These are phyloP conservation scores for Bacidia rubella DNA, from an alignment of 495 filamentous ascomycete species.

Conservation along the genomic window DNA sequence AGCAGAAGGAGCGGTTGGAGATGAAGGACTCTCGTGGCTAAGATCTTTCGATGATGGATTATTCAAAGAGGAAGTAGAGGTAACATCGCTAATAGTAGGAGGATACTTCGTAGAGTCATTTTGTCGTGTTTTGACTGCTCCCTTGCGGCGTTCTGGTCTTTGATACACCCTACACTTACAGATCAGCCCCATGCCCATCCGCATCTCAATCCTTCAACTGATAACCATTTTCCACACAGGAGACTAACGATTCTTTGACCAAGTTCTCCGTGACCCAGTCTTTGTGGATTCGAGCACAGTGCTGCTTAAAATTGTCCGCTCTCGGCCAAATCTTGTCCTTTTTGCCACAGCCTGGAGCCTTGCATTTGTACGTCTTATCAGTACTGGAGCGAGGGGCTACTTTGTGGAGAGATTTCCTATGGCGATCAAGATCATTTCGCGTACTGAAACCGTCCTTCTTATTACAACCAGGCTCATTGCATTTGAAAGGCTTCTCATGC, in stretches of 20 bases:
- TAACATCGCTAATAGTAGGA: background rate
- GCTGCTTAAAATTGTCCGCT: slow-evolving; percentile 81
- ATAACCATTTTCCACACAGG: background rate
- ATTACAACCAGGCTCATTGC: slow-evolving; percentile 44
- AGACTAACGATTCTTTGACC: slow-evolving; percentile 6
- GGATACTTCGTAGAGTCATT: background rate
- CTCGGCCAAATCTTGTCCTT: slow-evolving; percentile 74
- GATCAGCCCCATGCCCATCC: background rate
- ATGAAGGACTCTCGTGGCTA: background rate
- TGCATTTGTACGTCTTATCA: slow-evolving; percentile 54
- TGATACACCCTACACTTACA: slow-evolving; percentile 3
- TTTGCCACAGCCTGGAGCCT: slow-evolving; percentile 46
- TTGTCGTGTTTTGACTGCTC: background rate
- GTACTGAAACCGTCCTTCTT: slow-evolving; percentile 64
- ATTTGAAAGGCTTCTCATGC: slow-evolving; percentile 63
- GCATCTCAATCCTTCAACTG: slow-evolving; percentile 1
- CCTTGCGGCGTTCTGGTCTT: background rate
- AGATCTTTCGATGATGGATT: background rate
- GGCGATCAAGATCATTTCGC: slow-evolving; percentile 63
- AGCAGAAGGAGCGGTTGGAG: background rate
- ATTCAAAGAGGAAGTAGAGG: background rate
- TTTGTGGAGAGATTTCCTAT: slow-evolving; percentile 56
- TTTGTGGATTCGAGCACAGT: slow-evolving; percentile 66
- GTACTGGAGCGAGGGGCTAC: slow-evolving; percentile 37
- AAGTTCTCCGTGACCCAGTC: slow-evolving; percentile 39